These are phyloP conservation scores for Corylus americana DNA, from an alignment of 306 rosid species.

Conservation along the genomic window DNA sequence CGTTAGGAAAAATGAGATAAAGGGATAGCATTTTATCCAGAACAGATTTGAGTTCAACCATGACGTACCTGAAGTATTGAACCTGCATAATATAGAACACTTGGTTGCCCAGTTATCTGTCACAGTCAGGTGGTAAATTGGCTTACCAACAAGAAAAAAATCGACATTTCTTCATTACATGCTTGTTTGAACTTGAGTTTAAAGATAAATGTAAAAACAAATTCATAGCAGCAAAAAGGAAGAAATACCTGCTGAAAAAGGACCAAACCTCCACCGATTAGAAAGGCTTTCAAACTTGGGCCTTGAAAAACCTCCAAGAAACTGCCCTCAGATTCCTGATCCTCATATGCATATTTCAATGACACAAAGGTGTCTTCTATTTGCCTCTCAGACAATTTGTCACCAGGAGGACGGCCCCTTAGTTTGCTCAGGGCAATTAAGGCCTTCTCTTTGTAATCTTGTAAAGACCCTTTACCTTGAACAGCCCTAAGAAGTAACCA, in stretches of 20 bases:
- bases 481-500: constrained; percentile 97
- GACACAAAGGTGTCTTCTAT: constrained; percentile 75
- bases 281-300: constrained; percentile 84
- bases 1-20: constrained; percentile 28
- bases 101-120: constrained; percentile 99
- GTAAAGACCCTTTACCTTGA: constrained; percentile 78
- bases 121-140: constrained; percentile 42
- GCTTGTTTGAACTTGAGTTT: constrained; percentile 21
- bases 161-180: constrained; percentile 35
- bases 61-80: constrained; percentile 83
- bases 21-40: constrained; percentile 6
- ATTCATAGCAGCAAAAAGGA: constrained; percentile 24
- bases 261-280: constrained; percentile 87
- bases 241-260: constrained; percentile 86
- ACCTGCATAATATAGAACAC: constrained; percentile 95
- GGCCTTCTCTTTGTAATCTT: constrained; percentile 79
- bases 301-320: constrained; percentile 95
- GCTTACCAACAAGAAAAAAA: constrained; percentile 21
- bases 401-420: constrained; percentile 81
- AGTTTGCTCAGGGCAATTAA: constrained; percentile 63
- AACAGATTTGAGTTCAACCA: constrained; percentile 24
- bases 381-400: constrained; percentile 74
- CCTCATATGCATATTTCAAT: constrained; percentile 68
- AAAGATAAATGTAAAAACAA: constrained; percentile 3
- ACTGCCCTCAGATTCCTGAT: constrained; percentile 76